Base-by-base conservation (phyloP, 495 filamentous ascomycete genomes). In the Massariosphaeria phaeospora region DNA sequence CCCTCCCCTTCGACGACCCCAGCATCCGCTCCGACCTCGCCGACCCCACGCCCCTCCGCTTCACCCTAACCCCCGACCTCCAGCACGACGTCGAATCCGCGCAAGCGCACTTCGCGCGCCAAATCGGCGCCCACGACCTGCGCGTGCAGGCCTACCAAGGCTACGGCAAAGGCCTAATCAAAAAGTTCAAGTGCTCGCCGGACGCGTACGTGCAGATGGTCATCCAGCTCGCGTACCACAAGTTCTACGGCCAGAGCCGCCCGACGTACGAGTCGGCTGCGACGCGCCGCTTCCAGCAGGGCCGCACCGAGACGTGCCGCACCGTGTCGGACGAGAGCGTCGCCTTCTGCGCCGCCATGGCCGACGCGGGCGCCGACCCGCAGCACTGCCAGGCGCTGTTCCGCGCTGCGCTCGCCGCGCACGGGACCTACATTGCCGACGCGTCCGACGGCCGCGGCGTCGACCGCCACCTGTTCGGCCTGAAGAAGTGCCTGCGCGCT, bases 161-260 rank as follows among this genome's bases (percentile, higher is more conserved):
- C 65, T 99, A 99, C 71, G 94, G 94, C 69, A 99, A 97, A 76
- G 89, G 89, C 36, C 75, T 99, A 42, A 97, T 99, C 78, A 99
- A 99, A 84, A 94, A 95, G 71, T 96, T 99, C 84, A 91, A 88
- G 74, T 95, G 86, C 83, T 94, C 87, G 48, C 94, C 94, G 27
- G 94, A 99, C 63, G 94, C 93, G 18, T 99, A 93, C 72, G 87
- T 95, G 47, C 94, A 99, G 75, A 93, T 97, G 89, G 75, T 95
- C 72, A 97, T 99, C 74, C 94, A 99, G 72, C 83, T 99, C 15
- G 94, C 94, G 45, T 99, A 99, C 79, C 83, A 83, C 77, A 99
- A 97, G 76, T 96, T 97, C 88, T 96, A 95, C 75, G 91, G 91
- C 76, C 86, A 88, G 78, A 96, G 89, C 80, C 81, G 93, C 1